Conservation (phyloP, 176 grass and related monocot species). For the Triticum urartu region DNA sequence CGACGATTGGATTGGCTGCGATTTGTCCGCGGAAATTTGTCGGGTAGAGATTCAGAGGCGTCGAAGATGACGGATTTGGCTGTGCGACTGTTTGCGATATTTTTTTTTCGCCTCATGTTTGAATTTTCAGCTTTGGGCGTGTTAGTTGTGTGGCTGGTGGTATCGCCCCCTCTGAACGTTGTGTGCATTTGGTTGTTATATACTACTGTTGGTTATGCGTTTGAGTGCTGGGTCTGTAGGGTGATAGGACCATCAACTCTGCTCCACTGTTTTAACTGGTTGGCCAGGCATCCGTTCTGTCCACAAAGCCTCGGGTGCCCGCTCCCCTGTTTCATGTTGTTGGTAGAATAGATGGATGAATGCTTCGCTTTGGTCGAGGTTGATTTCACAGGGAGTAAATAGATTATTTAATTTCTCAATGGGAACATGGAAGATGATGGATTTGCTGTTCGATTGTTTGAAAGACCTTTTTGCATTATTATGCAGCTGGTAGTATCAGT, state of each 20-base stretch:
- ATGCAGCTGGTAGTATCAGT: neutral
- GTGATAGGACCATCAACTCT: neutral
- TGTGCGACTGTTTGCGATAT: neutral
- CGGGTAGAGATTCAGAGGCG: neutral
- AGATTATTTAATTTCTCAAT: neutral
- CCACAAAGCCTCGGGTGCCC: no score
- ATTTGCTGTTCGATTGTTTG: neutral
- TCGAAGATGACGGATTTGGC: neutral
- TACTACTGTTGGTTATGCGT: no score
- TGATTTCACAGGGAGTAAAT: neutral
- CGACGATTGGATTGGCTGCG: accelerated
- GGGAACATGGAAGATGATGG: neutral
- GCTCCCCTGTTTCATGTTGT: neutral
- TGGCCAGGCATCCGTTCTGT: no score
- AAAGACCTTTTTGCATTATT: neutral
- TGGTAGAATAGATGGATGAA: neutral
- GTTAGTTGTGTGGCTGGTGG: neutral
- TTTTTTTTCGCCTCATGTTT: no score
- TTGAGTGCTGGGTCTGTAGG: no score
- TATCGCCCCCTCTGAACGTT: neutral
- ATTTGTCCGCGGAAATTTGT: neutral
- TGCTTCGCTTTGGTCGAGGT: neutral
- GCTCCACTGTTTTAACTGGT: no score
- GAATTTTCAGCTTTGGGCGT: neutral
- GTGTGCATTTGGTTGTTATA: no score